These are phyloP conservation scores for Rosa multiflora DNA, from an alignment of 306 rosid genomes.

Conservation along the genomic window DNA sequence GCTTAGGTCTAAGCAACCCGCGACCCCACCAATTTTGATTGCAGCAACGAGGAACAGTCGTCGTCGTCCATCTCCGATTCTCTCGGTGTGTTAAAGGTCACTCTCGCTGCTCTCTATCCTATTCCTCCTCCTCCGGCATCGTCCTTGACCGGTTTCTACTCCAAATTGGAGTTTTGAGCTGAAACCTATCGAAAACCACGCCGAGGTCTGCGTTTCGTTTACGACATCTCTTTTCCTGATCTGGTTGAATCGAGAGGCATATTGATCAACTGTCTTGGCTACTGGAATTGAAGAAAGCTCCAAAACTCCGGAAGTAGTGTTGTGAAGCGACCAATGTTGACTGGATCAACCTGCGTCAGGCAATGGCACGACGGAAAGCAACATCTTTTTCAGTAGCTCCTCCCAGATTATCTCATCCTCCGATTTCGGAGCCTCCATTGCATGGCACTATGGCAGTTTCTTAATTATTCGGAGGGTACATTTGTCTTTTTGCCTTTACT, in stretches of 20 bases:
- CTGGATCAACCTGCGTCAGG: constrained; percentile 81
- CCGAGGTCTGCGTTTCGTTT: constrained; percentile 40
- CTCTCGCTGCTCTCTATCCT: constrained; percentile 44
- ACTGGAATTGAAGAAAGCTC: constrained; percentile 49
- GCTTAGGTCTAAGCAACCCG: constrained; percentile 21
- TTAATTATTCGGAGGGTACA: no score
- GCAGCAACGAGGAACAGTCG: constrained; percentile 45
- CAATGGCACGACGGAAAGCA: constrained; percentile 70
- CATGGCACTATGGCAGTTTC: no score
- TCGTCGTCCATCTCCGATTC: constrained; percentile 48
- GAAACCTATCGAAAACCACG: constrained; percentile 46
- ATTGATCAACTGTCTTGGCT: constrained; percentile 35
- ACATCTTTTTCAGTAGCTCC: constrained; percentile 40
- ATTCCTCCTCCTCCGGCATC: constrained; percentile 17
- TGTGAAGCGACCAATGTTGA: constrained; percentile 38
- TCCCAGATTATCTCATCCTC: no score
- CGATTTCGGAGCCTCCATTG: no score
- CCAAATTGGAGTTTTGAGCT: constrained; percentile 22
- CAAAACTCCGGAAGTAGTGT: constrained; percentile 31
- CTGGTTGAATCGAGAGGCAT: neutral
- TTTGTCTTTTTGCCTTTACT: no score
- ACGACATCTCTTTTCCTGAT: constrained; percentile 41
- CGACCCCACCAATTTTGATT: constrained; percentile 54
- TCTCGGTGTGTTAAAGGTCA: constrained; percentile 59
- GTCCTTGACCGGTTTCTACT: neutral